Percentiles rank a stretch among this genome's conserved stretches.
Conservation (phyloP, 495 filamentous ascomycete species). For the Trichoderma orchidacearum region DNA sequence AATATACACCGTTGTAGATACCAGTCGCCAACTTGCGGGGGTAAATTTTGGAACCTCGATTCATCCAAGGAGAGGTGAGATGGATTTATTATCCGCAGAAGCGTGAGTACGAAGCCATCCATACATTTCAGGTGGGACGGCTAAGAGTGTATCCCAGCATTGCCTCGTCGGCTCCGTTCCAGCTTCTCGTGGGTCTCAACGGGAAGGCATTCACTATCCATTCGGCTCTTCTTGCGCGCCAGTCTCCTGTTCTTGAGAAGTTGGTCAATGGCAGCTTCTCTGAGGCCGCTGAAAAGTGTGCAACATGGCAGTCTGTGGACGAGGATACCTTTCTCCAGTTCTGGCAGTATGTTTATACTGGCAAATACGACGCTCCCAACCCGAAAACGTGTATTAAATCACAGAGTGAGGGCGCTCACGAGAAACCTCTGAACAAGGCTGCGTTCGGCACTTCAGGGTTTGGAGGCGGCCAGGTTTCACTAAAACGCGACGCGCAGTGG, state of each 20-base stretch:
- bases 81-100: neutral
- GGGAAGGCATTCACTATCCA: conserved; percentile 5
- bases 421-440: neutral
- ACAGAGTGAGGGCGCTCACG: neutral
- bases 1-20: too few relatives aligned
- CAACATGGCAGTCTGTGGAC: conserved; percentile 1
- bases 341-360: conserved; percentile 10
- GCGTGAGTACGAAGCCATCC: neutral
- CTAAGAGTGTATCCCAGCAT: conserved; percentile 4
- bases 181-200: conserved; percentile 6
- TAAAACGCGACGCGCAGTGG: neutral
- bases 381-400: neutral
- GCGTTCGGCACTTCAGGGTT: neutral
- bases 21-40: too few relatives aligned
- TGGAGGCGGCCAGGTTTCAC: neutral
- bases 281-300: conserved; percentile 7
- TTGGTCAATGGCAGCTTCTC: conserved; percentile 9
- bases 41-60: too few relatives aligned
- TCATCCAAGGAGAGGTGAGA: too few relatives aligned
- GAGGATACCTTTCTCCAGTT: conserved; percentile 11
- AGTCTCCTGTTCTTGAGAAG: conserved; percentile 6
- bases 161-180: conserved; percentile 5
- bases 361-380: conserved; percentile 4
- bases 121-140: neutral
- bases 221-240: conserved; percentile 6